These are phyloP conservation scores for Penicillium digitatum DNA, from an alignment of 2,329 filamentous ascomycete species.

Conservation along the genomic window DNA sequence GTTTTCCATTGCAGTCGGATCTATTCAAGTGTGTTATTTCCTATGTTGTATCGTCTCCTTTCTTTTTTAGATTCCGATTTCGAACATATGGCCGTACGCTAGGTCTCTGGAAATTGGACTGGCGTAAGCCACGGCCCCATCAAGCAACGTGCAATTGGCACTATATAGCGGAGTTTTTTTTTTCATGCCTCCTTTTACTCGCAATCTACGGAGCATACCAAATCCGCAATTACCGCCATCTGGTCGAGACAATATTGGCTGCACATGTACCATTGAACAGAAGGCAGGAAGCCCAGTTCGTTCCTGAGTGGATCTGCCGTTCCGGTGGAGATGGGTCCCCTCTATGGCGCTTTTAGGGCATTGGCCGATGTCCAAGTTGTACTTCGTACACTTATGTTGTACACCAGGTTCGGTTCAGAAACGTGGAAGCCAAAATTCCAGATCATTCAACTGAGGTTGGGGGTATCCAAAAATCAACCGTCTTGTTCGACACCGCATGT, in stretches of 20 bases:
- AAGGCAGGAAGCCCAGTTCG: slow-evolving; percentile 1
- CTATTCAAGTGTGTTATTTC: too few species aligned
- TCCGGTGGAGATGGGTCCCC: slow-evolving; percentile 14
- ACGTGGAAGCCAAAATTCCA: too few species aligned
- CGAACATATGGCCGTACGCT: slow-evolving; percentile 18
- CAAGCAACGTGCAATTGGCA: slow-evolving; percentile 4
- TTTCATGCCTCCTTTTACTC: not conserved
- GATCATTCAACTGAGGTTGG: slow-evolving; percentile 4
- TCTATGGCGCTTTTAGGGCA: slow-evolving; percentile 9
- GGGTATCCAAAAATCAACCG: slow-evolving; percentile 7
- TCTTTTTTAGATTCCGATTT: not conserved
- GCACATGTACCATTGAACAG: not conserved
- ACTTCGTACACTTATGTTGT: too few species aligned
- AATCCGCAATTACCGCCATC: not conserved
- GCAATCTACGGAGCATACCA: not conserved
- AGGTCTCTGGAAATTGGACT: slow-evolving; percentile 13
- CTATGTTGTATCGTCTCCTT: too few species aligned
- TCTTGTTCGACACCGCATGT: slow-evolving; percentile 3
- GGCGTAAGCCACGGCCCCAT: slow-evolving; percentile 9
- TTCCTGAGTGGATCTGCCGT: slow-evolving; percentile 15
- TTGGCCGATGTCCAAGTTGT: slow-evolving; percentile 11
- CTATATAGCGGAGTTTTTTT: not conserved
- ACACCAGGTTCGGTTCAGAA: not conserved
- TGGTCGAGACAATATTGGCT: not conserved
- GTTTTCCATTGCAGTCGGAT: too few species aligned